Base-by-base conservation (phyloP, 768 basidiomycete genomes). In the Daedalea quercina region DNA sequence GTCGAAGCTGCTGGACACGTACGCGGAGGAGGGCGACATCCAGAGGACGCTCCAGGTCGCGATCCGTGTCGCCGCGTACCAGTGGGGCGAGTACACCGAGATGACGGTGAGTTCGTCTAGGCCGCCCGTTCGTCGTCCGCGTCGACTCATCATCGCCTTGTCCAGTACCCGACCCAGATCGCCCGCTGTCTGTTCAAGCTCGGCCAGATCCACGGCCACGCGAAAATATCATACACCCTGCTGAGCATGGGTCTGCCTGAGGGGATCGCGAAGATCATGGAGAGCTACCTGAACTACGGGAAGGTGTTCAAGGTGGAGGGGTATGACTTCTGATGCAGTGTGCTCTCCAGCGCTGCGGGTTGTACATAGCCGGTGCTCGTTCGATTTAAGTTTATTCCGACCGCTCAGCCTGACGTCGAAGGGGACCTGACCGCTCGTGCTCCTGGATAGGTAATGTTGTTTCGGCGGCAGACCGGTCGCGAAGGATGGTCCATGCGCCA, bases 11-110 rank as follows among this genome's bases (percentile, higher is more conserved):
- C 81, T 99, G 74, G 94, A 97, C 70, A 89, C 85, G 80, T 98
- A 96, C 60, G 85, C 92, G n/a, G 93, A 93, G 1, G 96, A 99
- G 60, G 90, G 93, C 3, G 96, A 98, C 64, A 84, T 98, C 53
- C 90, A 88, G 63, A 76, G 93, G 43, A 84, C 83, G 41, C 78
- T 98, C 57, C 94, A 96, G 69, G 90, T 90, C 1, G 94, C 90
- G 2, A 92, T 97, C 52, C 80, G 94, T 26, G 82, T 97, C 34
- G 90, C 93, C 24, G 90, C 92, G 23, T 98, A 97, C 73, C 89
- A 94, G 67, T 84, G 82, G 59, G 88, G 85, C 9, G 91, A 93
- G 63, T 95, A 93, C 60, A 83, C 84, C 26, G 92, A 94, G 76
- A 89, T 85, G 79, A 78, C 87, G 63, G 90, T 92, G 60, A 46